Evolutionary conservation across 2,329 filamentous ascomycete species (phyloP).

Genomic region (Septoria petroselini): DNA sequence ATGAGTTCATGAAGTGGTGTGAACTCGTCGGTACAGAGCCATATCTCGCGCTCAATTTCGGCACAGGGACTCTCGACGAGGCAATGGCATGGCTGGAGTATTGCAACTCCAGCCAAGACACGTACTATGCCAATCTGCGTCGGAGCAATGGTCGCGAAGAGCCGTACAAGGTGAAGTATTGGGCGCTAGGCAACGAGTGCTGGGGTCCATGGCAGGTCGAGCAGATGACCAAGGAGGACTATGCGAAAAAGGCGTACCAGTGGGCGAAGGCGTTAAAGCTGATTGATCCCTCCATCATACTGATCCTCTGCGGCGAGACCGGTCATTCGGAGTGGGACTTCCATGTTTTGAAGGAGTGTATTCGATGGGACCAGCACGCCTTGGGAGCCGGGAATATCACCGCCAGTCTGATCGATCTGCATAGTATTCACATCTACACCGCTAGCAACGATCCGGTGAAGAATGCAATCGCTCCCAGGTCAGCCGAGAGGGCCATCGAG

Average conservation of each 20-base stretch:
- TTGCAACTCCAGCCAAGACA: conserved; percentile 75
- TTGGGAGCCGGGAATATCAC: conserved; percentile 48
- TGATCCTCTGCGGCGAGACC: conserved; percentile 73
- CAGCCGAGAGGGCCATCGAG: conserved; percentile 71
- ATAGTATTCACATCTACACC: conserved; percentile 77
- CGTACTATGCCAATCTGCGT: conserved; percentile 77
- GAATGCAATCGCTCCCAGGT: conserved; percentile 62
- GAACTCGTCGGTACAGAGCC: conserved; percentile 70
- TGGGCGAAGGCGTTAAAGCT: conserved; percentile 71
- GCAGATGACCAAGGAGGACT: conserved; percentile 65
- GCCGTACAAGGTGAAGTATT: conserved; percentile 81
- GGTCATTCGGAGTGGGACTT: conserved; percentile 70
- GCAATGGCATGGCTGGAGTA: conserved; percentile 79
- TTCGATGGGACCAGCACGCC: conserved; percentile 51
- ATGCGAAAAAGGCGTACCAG: conserved; percentile 65
- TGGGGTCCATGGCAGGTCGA: conserved; percentile 67
- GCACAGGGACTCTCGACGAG: conserved; percentile 61
- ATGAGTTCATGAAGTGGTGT: conserved; percentile 84
- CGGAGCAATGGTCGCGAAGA: conserved; percentile 70
- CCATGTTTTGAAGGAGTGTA: conserved; percentile 67
- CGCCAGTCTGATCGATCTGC: conserved; percentile 66
- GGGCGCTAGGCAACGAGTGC: conserved; percentile 75
- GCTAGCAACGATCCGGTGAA: conserved; percentile 52
- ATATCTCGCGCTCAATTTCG: conserved; percentile 77
- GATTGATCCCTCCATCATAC: conserved; percentile 64